Evolutionary conservation across 345 rosid genomes (phyloP).

Genomic region (Carallia pectinifolia): DNA sequence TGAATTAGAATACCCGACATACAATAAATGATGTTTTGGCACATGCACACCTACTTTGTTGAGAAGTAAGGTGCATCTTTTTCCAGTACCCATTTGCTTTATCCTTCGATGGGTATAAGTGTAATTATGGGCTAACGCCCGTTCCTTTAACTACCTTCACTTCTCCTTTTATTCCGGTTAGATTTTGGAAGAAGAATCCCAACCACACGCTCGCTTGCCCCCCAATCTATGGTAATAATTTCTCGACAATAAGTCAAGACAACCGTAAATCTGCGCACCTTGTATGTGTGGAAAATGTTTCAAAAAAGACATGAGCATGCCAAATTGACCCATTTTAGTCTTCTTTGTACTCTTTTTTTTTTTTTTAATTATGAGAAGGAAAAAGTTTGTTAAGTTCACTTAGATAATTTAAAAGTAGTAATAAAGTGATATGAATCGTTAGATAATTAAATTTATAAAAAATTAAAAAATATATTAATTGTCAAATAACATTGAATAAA

Average conservation of each 20-base stretch:
- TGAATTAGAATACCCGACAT: conserved; percentile 40
- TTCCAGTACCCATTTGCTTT: not conserved
- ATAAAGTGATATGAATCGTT: no score
- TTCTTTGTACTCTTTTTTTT: no score
- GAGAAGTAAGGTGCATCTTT: conserved; percentile 12
- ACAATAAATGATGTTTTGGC: conserved; percentile 40
- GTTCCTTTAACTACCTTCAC: conserved; percentile 7
- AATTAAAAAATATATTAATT: no score
- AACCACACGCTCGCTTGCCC: conserved; percentile 2
- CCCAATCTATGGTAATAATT: conserved; percentile 1
- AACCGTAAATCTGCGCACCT: not conserved
- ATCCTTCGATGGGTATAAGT: not conserved
- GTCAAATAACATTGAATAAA: no score
- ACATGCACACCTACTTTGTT: conserved; percentile 25
- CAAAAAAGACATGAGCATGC: no score
- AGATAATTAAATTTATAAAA: no score
- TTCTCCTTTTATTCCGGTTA: not conserved
- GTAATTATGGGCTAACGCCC: conserved; percentile 21
- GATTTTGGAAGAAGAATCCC: not conserved
- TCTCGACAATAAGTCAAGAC: not conserved
- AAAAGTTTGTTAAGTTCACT: no score
- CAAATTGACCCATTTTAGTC: not conserved
- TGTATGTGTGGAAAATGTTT: no score
- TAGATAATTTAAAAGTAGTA: no score
- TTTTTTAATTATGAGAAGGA: no score